Evolutionary conservation across 2,329 filamentous ascomycete genomes (phyloP).

Genomic region (Escovopsis sp.): DNA sequence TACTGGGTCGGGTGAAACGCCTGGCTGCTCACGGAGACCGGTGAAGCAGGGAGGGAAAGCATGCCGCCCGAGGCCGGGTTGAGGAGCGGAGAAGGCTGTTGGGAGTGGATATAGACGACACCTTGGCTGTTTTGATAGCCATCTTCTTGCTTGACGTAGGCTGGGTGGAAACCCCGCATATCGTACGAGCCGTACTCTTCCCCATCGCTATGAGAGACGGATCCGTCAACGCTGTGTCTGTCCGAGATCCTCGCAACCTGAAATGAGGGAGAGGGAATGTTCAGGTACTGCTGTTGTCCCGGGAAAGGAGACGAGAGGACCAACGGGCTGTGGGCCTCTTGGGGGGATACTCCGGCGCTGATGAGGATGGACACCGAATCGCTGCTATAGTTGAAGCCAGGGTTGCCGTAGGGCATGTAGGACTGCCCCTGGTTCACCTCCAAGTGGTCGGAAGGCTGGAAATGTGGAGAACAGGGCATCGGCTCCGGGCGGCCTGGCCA

Average conservation of each 20-base stretch:
- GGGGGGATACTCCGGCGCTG: conserved; percentile 27
- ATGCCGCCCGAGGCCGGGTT: conserved; percentile 27
- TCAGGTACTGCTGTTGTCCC: conserved; percentile 43
- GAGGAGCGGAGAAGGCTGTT: conserved; percentile 37
- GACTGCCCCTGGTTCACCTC: conserved; percentile 15
- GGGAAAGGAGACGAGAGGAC: conserved; percentile 40
- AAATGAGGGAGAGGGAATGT: conserved; percentile 47
- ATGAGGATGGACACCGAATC: conserved; percentile 45
- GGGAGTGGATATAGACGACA: conserved; percentile 48
- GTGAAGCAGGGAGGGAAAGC: conserved; percentile 32
- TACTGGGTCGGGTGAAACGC: conserved; percentile 15
- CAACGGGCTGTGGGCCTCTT: conserved; percentile 37
- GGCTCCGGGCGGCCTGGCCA: conserved; percentile 43
- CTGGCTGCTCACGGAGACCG: conserved; percentile 20
- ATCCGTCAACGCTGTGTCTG: conserved; percentile 48
- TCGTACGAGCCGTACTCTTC: conserved; percentile 41
- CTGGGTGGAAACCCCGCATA: conserved; percentile 26
- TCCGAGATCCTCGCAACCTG: conserved; percentile 42
- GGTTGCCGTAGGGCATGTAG: conserved; percentile 40
- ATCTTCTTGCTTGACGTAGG: conserved; percentile 31
- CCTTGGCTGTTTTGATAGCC: conserved; percentile 24
- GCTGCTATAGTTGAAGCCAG: conserved; percentile 48
- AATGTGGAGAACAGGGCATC: conserved; percentile 47
- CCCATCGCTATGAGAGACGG: conserved; percentile 46
- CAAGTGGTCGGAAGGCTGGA: conserved; percentile 35